Conservation (phyloP, 805 yeast genomes). For the Kluyveromyces siamensis region DNA sequence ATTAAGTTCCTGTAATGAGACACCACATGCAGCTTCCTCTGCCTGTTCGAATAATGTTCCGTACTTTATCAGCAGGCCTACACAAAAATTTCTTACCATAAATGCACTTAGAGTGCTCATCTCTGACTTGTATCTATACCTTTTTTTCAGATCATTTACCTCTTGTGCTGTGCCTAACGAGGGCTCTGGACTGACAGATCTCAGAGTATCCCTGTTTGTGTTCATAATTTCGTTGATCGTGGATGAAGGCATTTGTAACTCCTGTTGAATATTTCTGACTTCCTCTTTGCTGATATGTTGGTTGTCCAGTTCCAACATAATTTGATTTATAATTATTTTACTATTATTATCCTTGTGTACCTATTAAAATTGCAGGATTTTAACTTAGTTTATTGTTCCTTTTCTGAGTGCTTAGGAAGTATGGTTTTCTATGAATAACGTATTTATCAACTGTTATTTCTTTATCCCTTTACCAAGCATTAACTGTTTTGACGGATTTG, state of each 20-base stretch:
- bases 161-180: not conserved
- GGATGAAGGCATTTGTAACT: not conserved
- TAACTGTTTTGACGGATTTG: not conserved
- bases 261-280: not conserved
- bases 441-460: too few relatives aligned
- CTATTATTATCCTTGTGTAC: not conserved
- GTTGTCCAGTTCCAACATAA: not conserved
- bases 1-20: not conserved
- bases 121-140: not conserved
- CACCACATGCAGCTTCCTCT: not conserved
- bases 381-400: too few relatives aligned
- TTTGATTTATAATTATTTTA: too few relatives aligned
- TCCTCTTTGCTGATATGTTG: not conserved
- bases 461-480: too few relatives aligned
- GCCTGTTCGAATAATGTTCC: not conserved
- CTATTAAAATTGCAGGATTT: too few relatives aligned
- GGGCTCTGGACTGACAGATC: not conserved
- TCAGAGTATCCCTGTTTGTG: not conserved
- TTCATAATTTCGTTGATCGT: not conserved
- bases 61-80: constrained; percentile 9
- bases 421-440: too few relatives aligned
- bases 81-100: constrained; percentile 12
- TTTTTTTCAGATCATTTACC: not conserved
- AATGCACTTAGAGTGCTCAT: constrained; percentile 8
- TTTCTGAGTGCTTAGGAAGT: too few relatives aligned